Conservation (phyloP, 1,284 basidiomycete species). For the Tilletiopsis washingtonensis region DNA sequence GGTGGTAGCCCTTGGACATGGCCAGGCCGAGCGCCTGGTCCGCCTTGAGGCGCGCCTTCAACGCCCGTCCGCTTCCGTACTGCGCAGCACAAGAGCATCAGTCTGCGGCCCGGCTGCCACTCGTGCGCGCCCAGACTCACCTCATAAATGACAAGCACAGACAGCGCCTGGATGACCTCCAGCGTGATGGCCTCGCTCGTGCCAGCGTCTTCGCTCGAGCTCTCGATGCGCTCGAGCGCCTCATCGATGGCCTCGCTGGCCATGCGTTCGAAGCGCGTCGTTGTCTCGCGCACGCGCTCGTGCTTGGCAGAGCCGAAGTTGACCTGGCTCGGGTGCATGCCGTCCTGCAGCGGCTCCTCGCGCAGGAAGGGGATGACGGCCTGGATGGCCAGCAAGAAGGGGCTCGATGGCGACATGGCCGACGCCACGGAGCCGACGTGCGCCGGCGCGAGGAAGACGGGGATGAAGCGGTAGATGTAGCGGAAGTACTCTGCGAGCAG, state of each 20-base stretch:
- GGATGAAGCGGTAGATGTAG: slow-evolving; percentile 39
- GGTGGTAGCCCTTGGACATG: slow-evolving; percentile 39
- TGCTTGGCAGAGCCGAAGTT: slow-evolving; percentile 31
- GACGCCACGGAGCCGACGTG: slow-evolving; percentile 20
- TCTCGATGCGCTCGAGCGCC: slow-evolving; percentile 19
- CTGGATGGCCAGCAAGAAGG: slow-evolving; percentile 32
- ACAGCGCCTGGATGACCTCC: slow-evolving; percentile 35
- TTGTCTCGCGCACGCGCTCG: slow-evolving; percentile 17
- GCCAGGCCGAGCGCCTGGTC: slow-evolving; percentile 39
- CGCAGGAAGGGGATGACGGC: slow-evolving; percentile 28
- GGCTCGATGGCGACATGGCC: slow-evolving; percentile 20
- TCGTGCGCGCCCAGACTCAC: background rate
- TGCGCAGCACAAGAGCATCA: background rate
- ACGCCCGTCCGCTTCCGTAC: slow-evolving; percentile 36
- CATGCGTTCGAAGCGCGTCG: slow-evolving; percentile 22
- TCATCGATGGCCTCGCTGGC: slow-evolving; percentile 30
- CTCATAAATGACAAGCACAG: slow-evolving; percentile 32
- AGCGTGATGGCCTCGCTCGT: slow-evolving; percentile 19
- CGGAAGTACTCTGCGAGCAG: slow-evolving; percentile 34
- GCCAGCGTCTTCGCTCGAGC: background rate
- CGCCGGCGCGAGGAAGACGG: slow-evolving; percentile 24
- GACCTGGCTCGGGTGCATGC: slow-evolving; percentile 24
- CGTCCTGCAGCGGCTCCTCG: slow-evolving; percentile 20
- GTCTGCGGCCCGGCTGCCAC: background rate
- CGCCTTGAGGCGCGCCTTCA: slow-evolving; percentile 39